Evolutionary conservation across 1,139 yeast genomes (phyloP), one percentile per base, ranked within the genome.

Genomic region (Protomyces macrosporus): DNA sequence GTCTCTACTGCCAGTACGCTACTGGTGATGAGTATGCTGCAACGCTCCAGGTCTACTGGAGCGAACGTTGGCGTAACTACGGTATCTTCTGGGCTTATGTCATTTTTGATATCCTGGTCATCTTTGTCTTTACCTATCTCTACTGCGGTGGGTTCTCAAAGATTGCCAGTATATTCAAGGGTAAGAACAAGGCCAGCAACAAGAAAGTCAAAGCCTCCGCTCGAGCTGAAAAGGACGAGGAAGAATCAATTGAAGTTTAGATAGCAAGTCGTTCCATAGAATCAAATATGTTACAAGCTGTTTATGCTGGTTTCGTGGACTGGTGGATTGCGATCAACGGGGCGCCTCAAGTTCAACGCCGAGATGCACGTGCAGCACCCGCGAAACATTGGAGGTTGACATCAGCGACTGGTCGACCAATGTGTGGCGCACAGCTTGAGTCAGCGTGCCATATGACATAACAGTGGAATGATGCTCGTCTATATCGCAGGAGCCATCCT

Each of bases 1-100:
- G 95, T 75, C 81, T 80, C n/a, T 85, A 81, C 72, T 87, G 95
- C 75, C 71, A 78, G 51, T 82, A 79, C 70, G 68, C 75, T 0
- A 76, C 75, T 63, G 87, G 87, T 52, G 84, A 84, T 71, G 79
- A 81, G 50, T 86, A 78, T 70, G 72, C 87, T 70, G 67, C 70
- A 0, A 72, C 76, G 6, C 73, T 84, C 61, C 78, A 80, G 53
- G 77, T 83, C 55, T 73, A 74, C 40, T 84, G 76, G 71, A 69
- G 75, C 52, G 73, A 83, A 65, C 75, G 84, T 60, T 84, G 88
- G 88, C 77, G 86, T 70, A 80, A 84, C 72, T 78, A 81, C 70
- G 88, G 87, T 63, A 78, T 84, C 68, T 77, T 82, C 72, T 74
- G 81, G 74, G 81, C 76, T 42, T 83, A 77, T 70, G 76, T 80